phyloP scores from a whole-genome alignment of 2,329 filamentous ascomycete species.

The Venturia effusa region DNA sequence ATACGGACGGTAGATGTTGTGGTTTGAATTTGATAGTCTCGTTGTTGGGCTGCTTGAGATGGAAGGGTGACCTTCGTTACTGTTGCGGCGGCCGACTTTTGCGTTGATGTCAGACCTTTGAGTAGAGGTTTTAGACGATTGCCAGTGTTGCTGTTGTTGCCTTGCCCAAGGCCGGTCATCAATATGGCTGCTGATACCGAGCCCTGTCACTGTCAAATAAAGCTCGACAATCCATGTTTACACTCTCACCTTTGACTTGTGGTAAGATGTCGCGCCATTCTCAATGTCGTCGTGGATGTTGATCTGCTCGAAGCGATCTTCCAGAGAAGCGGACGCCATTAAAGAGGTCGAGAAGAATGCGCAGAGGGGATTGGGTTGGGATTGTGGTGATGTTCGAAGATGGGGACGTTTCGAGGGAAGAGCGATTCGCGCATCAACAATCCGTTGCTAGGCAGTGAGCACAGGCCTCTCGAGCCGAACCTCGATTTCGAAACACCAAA shows the following conservation, averaged over 20 bases:
- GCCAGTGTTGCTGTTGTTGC: conserved; percentile 27
- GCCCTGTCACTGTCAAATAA: conserved; percentile 23
- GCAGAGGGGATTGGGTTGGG: neutral
- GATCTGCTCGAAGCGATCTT: conserved; percentile 10
- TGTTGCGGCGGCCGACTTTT: conserved; percentile 34
- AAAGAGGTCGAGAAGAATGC: neutral
- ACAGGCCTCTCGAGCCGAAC: neutral
- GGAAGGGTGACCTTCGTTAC: conserved; percentile 57
- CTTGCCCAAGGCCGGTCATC: conserved; percentile 34
- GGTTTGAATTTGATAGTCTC: conserved; percentile 18
- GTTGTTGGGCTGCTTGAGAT: conserved; percentile 51
- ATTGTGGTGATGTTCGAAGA: neutral
- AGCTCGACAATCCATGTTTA: neutral
- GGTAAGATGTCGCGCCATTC: conserved; percentile 31
- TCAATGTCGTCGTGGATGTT: conserved; percentile 8
- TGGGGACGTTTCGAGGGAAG: neutral
- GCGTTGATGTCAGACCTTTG: conserved; percentile 49
- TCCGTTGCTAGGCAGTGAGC: conserved; percentile 3
- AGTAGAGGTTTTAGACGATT: conserved; percentile 69
- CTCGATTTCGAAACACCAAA: neutral
- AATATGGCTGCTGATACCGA: conserved; percentile 36
- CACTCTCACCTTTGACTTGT: conserved; percentile 63
- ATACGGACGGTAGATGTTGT: conserved; percentile 28
- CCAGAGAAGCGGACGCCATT: conserved; percentile 1
- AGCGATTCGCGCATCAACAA: neutral